Base-by-base conservation (phyloP, 768 basidiomycete genomes). In the Rubroboletus pulcherrimus region DNA sequence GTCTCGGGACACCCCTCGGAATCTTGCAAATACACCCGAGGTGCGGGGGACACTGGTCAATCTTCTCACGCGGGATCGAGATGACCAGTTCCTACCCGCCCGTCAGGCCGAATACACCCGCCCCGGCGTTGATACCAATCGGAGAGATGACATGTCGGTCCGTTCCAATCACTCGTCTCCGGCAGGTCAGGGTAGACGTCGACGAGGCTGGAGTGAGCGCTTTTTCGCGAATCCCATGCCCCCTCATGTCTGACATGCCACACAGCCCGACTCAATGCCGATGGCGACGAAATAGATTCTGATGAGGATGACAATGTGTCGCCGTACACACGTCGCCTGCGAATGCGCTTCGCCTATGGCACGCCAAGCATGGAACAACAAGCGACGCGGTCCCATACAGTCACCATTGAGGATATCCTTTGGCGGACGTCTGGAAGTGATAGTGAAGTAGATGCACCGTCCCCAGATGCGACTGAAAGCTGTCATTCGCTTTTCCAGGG, bases 241-340 rank as follows among this genome's bases (percentile, higher is more conserved):
- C 12, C 51, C 57, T 46, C 34, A 33, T 47, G 33, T 58, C 53
- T 66, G 43, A 60, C 51, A 24, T 14, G 7, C 12, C 46, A 10
- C 40, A 17, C 58, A 78, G 76, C 73, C 12, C 68, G 70, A 35
- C 60, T 78, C 3, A 69, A 76, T 57, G 70, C 77, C 2, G 83
- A 87, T 63, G 86, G 86, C 0, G 81, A 87, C 56, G 84, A 86
- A 64, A 78, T 86, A 53, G 74, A 83, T 3, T 77, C 78, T 0
- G 82, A 82, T 19, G 83, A 84, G 61, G 85, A 87, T 56, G 80
- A 81, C 37, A 55, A 57, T 31, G 61, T 56, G 49, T 73, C 84
- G 17, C 83, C 85, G 55, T 78, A 81, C 31, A 69, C 74, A 30
- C 78, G 81, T 35, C 79, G 78, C 52, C 73, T 77, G 63, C 77